A percentile compares a stretch with the other conserved stretches of the same genome.
Evolutionary conservation across 257 asterid genomes (phyloP).

Genomic region (Buddleja alternifolia): DNA sequence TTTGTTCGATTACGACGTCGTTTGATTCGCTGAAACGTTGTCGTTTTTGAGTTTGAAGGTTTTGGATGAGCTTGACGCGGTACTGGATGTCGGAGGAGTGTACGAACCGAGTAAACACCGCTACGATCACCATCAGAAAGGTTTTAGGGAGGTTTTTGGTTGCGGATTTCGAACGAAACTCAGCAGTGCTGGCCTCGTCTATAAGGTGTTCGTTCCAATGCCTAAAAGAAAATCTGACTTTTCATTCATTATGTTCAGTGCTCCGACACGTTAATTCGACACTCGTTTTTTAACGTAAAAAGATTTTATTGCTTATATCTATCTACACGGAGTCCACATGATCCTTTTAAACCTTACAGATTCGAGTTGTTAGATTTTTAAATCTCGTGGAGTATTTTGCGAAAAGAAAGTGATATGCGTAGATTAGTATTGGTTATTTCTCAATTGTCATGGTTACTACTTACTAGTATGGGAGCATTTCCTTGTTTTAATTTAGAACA

Average conservation of each 20-base stretch:
- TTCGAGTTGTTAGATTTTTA: too few species aligned
- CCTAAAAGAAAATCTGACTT: constrained; percentile 17
- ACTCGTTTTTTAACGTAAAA: too few species aligned
- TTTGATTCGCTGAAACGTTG: not conserved
- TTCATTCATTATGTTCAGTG: not conserved
- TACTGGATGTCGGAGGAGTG: constrained; percentile 50
- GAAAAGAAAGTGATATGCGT: too few species aligned
- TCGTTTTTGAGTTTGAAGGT: constrained; percentile 8
- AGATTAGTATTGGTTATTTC: too few species aligned
- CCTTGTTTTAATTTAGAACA: too few species aligned
- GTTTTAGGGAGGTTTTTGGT: constrained; percentile 32
- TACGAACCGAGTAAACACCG: constrained; percentile 48
- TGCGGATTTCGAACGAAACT: constrained; percentile 29
- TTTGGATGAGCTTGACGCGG: constrained; percentile 38
- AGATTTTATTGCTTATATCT: too few species aligned
- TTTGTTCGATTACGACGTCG: constrained; percentile 2
- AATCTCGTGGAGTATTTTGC: too few species aligned
- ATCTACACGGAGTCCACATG: too few species aligned
- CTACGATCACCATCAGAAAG: constrained; percentile 44
- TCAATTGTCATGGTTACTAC: too few species aligned
- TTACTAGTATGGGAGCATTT: too few species aligned
- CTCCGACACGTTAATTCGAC: too few species aligned
- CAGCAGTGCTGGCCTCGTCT: constrained; percentile 36
- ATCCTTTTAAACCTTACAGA: too few species aligned
- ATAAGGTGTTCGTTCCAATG: constrained; percentile 28